phyloP scores from a whole-genome alignment of 2,329 filamentous ascomycete species.

The Aspergillus intermedius region DNA sequence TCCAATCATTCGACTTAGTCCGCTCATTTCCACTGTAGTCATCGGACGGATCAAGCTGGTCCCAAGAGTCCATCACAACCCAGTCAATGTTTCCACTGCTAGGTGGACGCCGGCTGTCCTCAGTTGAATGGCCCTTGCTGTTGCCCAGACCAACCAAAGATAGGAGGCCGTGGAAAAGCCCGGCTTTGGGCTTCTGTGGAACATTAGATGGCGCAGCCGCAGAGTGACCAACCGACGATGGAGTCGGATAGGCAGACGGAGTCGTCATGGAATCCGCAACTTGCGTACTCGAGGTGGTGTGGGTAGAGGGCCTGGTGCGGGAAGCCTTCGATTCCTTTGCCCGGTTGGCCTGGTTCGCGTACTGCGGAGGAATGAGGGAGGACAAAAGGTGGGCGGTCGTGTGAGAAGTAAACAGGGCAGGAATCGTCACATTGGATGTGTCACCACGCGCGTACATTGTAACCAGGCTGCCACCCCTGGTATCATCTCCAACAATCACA shows the following conservation, averaged over 20 bases:
- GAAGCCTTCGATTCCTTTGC: constrained; percentile 52
- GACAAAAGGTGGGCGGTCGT: constrained; percentile 91
- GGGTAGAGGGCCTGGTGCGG: constrained; percentile 31
- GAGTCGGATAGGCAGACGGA: constrained; percentile 22
- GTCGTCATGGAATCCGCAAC: constrained; percentile 22
- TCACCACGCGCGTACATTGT: constrained; percentile 99
- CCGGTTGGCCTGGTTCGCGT: constrained; percentile 55
- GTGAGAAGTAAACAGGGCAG: constrained; percentile 87
- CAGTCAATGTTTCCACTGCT: constrained; percentile 69
- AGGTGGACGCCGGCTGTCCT: constrained; percentile 59
- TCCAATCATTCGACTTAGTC: constrained; percentile 11
- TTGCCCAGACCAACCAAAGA: constrained; percentile 38
- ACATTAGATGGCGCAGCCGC: constrained; percentile 8
- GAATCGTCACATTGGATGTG: constrained; percentile 89
- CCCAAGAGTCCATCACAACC: constrained; percentile 62
- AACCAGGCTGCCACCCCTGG: constrained; percentile 78
- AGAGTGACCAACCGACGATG: constrained; percentile 25
- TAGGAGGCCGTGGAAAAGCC: constrained; percentile 41
- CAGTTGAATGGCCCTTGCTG: constrained; percentile 20
- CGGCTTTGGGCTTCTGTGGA: constrained; percentile 16
- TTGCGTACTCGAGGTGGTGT: constrained; percentile 14
- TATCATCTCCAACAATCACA: constrained; percentile 89
- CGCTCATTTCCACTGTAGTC: constrained; percentile 2
- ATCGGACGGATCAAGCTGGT: constrained; percentile 40
- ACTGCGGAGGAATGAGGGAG: constrained; percentile 69